Evolutionary conservation across 371 early-diverging fungal genomes (phyloP), one percentile per base, ranked within the genome.

Genomic region (Circinella umbellata): DNA sequence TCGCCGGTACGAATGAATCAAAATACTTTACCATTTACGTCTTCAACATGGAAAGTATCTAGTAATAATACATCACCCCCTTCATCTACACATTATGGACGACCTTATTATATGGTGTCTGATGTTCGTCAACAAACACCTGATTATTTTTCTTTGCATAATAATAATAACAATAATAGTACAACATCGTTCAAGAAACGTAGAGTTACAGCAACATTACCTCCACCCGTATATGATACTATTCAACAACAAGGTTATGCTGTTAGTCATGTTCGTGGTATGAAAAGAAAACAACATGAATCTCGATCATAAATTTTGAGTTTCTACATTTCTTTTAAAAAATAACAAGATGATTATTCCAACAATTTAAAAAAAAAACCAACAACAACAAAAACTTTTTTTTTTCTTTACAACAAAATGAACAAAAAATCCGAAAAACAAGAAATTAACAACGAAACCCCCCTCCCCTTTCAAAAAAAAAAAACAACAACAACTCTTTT

Each of bases 1-100:
- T 80, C 82, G 38, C 82, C 82, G 39, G 67, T 77, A 42, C 69
- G 76, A 48, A 67, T 38, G 34, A 57, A 57, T n/a, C 57, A 57
- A n/a, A 18, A 10, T 34, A n/a, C 27, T 17, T 37, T 68, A 14
- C 46, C 62, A n/a, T 51, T n/a, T 35, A 42, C 42, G 9, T 42
- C 42, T 62, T 63, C 51, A 59, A 61, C n/a, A 15, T 67, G 68
- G 69, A 73, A 73, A 51, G 53, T 61, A 42, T n/a, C 35, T n/a
- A 8, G 5, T 5, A 8, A n/a, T 51, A 13, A 8, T 36, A 42
- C n/a, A 34, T 64, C 42, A 20, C 53, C 38, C 5, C 34, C 59
- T n/a, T 47, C 68, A 5, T 34, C 57, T 5, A n/a, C 57, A 10
- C 61, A 61, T 1, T 61, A 42, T 17, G 42, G 18, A 18, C 37